phyloP scores from a whole-genome alignment of 2,329 filamentous ascomycete genomes.

The Dichotomopilus funicola region DNA sequence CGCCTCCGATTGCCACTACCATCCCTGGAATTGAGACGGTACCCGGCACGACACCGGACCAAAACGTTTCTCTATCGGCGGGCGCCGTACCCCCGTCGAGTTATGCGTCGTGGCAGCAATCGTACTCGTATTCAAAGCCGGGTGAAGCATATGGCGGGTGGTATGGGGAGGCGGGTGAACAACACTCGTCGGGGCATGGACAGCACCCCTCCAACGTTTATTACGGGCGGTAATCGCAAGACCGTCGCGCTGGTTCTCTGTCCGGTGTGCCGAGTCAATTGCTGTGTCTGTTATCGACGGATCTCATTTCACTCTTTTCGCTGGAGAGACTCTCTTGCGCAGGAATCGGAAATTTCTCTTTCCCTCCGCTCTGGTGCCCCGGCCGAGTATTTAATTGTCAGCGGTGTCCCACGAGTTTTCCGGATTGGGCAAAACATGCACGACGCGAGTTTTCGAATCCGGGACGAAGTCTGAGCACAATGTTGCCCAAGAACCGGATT shows the following conservation, averaged over 20 bases:
- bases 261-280: not conserved
- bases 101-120: slow-evolving; percentile 41
- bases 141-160: slow-evolving; percentile 34
- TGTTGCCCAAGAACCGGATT: slow-evolving; percentile 15
- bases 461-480: slow-evolving; percentile 23
- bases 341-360: no score
- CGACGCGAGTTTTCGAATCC: slow-evolving; percentile 18
- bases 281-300: not conserved
- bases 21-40: slow-evolving; percentile 33
- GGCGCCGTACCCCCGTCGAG: slow-evolving; percentile 32
- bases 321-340: not conserved
- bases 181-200: slow-evolving; percentile 23
- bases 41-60: slow-evolving; percentile 30
- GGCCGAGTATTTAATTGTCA: slow-evolving; percentile 3
- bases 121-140: slow-evolving; percentile 38
- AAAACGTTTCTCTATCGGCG: slow-evolving; percentile 33
- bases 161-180: slow-evolving; percentile 28
- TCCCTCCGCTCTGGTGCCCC: not conserved
- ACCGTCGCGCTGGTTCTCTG: not conserved
- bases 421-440: slow-evolving; percentile 13
- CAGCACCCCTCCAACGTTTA: slow-evolving; percentile 27
- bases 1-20: slow-evolving; percentile 33
- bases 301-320: not conserved
- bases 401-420: slow-evolving; percentile 7
- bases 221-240: slow-evolving; percentile 26